Percentiles rank a stretch among this genome's conserved stretches.
Evolutionary conservation across 164 flowering plant species (phyloP).

Genomic region (Berberis thunbergii): DNA sequence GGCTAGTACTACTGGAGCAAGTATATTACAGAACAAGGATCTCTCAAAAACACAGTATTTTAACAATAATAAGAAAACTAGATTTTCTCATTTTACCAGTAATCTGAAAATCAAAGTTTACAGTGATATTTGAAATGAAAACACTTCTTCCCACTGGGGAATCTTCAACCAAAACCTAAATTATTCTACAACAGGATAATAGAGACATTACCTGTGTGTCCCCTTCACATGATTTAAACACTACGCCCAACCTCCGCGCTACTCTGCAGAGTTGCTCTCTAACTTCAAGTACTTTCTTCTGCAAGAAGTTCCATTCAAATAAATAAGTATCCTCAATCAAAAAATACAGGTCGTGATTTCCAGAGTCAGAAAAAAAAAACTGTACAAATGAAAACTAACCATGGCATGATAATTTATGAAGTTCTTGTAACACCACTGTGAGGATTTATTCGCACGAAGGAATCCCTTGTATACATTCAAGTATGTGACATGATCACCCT

Average conservation of each 20-base stretch:
- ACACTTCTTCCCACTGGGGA: too few species aligned
- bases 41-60: too few species aligned
- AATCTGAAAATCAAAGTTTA: too few species aligned
- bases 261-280: conserved; percentile 76
- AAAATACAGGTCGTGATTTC: neutral
- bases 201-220: conserved; percentile 53
- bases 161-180: too few species aligned
- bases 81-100: too few species aligned
- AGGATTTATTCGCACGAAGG: conserved; percentile 79
- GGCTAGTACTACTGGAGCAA: too few species aligned
- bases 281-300: conserved; percentile 57
- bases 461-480: conserved; percentile 89
- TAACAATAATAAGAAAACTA: too few species aligned
- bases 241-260: conserved; percentile 62
- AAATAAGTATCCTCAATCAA: neutral
- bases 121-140: too few species aligned
- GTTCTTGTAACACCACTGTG: conserved; percentile 94
- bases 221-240: conserved; percentile 69
- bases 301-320: conserved; percentile 6
- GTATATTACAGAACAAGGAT: too few species aligned
- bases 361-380: neutral
- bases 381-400: conserved; percentile 35
- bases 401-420: conserved; percentile 86
- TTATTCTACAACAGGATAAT: neutral
- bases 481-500: conserved; percentile 97